These are phyloP conservation scores for Aethionema arabicum DNA, from an alignment of 345 rosid genomes.

Conservation along the genomic window DNA sequence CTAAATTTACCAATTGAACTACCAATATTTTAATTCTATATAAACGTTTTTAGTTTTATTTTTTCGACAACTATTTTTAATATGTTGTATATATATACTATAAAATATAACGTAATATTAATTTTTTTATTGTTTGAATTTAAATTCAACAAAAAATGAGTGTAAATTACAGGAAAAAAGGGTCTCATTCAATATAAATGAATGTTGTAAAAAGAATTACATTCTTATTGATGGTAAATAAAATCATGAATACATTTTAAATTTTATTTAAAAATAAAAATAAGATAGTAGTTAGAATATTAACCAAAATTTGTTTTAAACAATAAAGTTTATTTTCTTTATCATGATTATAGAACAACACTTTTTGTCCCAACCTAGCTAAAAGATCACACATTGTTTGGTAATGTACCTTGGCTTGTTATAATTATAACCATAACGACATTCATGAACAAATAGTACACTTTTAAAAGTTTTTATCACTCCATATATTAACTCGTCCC, in stretches of 20 bases:
- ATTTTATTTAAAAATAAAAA: conserved; percentile 7
- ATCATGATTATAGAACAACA: conserved; percentile 40
- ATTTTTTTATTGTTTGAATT: no score
- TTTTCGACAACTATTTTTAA: no score
- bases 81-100: no score
- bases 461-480: conserved; percentile 18
- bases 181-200: no score
- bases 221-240: neutral
- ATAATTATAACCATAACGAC: conserved; percentile 37
- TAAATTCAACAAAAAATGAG: no score
- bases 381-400: conserved; percentile 39
- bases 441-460: conserved; percentile 32
- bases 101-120: no score
- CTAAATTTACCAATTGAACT: no score
- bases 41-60: no score
- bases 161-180: no score
- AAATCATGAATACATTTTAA: conserved; percentile 9
- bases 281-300: conserved; percentile 23
- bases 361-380: conserved; percentile 43
- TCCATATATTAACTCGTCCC: conserved; percentile 30
- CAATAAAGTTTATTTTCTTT: conserved; percentile 26
- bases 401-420: conserved; percentile 40
- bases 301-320: conserved; percentile 36
- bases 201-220: no score
- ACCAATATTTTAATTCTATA: no score